Evolutionary conservation across 192 early-diverging fungal genomes (phyloP).

Genomic region (Chytriomyces sp.): DNA sequence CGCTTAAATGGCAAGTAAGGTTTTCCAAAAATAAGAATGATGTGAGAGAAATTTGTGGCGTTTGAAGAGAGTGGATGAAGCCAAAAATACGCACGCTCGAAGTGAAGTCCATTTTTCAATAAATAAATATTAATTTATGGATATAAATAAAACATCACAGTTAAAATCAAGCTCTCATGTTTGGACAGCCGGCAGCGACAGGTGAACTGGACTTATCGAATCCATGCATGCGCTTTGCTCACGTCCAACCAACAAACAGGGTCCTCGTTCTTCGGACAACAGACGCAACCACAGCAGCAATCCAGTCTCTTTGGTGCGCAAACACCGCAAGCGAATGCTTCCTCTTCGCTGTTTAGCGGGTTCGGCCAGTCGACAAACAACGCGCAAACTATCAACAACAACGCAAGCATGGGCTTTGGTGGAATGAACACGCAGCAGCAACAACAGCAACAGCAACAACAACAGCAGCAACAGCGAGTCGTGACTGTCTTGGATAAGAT

Average conservation of each 20-base stretch:
- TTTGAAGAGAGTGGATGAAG: too few species aligned
- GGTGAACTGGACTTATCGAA: too few species aligned
- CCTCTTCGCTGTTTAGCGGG: conserved; percentile 27
- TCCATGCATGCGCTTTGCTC: too few species aligned
- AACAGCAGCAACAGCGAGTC: conserved; percentile 33
- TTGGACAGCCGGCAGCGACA: too few species aligned
- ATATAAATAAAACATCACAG: too few species aligned
- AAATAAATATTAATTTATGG: too few species aligned
- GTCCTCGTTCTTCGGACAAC: neutral
- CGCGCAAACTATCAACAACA: neutral
- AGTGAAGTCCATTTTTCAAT: too few species aligned
- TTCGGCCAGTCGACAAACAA: conserved; percentile 15
- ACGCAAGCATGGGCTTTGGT: neutral
- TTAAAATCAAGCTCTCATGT: too few species aligned
- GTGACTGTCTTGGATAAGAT: conserved; percentile 64
- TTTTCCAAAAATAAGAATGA: too few species aligned
- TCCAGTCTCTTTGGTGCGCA: neutral
- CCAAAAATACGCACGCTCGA: too few species aligned
- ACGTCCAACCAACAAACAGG: neutral
- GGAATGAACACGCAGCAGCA: conserved; percentile 3
- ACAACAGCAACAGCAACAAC: conserved; percentile 44
- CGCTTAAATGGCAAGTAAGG: too few species aligned
- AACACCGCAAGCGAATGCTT: neutral
- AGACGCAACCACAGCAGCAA: neutral
- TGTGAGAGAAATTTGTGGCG: too few species aligned